A percentile compares a stretch with the other conserved stretches of the same genome.
phyloP scores from a whole-genome alignment of 2,329 filamentous ascomycete species.

The Metarhizium rileyi region DNA sequence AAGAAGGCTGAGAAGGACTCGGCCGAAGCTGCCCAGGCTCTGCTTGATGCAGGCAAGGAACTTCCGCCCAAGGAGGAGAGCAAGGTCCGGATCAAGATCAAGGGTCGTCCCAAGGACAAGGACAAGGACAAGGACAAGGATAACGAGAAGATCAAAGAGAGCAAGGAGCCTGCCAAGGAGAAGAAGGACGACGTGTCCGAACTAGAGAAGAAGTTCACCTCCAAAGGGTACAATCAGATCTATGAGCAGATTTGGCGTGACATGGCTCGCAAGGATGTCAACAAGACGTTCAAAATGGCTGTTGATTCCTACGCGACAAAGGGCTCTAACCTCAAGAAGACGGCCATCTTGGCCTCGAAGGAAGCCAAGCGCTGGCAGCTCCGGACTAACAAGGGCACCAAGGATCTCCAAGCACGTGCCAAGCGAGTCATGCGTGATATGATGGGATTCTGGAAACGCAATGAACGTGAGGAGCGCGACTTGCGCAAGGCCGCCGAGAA shows the following conservation, averaged over 20 bases:
- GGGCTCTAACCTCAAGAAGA: constrained; percentile 95
- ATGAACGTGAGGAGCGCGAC: constrained; percentile 94
- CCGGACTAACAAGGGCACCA: constrained; percentile 95
- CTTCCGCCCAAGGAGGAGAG: constrained; percentile 47
- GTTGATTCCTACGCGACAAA: constrained; percentile 77
- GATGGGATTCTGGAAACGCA: constrained; percentile 99
- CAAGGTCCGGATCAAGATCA: constrained; percentile 56
- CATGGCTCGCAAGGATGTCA: constrained; percentile 84
- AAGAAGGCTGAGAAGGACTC: constrained; percentile 74
- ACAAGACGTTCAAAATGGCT: constrained; percentile 84
- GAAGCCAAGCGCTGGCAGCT: constrained; percentile 96
- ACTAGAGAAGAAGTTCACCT: constrained; percentile 61
- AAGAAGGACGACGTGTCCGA: constrained; percentile 41
- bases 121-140: constrained; percentile 33
- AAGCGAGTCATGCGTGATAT: constrained; percentile 99
- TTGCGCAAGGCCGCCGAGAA: constrained; percentile 87
- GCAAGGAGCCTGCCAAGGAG: constrained; percentile 40
- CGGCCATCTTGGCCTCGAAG: constrained; percentile 90
- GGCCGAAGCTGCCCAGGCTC: constrained; percentile 80
- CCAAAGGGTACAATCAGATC: constrained; percentile 91
- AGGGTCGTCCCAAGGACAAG: constrained; percentile 38
- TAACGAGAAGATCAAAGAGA: constrained; percentile 29
- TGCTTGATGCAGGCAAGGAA: constrained; percentile 69
- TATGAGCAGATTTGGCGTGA: constrained; percentile 98
- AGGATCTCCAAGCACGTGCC: constrained; percentile 90